Evolutionary conservation across 495 filamentous ascomycete species (phyloP).

Genomic region (Umbilicaria muhlenbergii): DNA sequence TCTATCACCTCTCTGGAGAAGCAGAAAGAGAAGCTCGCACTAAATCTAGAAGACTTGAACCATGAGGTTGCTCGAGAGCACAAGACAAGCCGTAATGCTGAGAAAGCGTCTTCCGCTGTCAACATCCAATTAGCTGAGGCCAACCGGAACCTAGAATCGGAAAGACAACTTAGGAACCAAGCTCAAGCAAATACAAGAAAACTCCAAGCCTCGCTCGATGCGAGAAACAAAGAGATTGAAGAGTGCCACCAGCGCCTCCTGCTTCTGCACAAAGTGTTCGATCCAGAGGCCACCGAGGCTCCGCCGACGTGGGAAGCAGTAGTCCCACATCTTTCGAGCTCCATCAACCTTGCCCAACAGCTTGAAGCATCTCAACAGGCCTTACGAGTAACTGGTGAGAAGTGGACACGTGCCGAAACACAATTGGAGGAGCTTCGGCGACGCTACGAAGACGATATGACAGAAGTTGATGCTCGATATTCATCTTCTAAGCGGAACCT

Average conservation of each 20-base stretch:
- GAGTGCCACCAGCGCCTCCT: slow-evolving; percentile 68
- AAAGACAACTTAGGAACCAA: slow-evolving; percentile 71
- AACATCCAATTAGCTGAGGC: slow-evolving; percentile 76
- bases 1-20: slow-evolving; percentile 80
- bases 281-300: slow-evolving; percentile 52
- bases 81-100: slow-evolving; percentile 78
- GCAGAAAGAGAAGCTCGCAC: slow-evolving; percentile 83
- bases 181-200: slow-evolving; percentile 75
- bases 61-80: slow-evolving; percentile 86
- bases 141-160: slow-evolving; percentile 79
- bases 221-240: slow-evolving; percentile 59
- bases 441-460: slow-evolving; percentile 55
- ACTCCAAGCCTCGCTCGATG: slow-evolving; percentile 61
- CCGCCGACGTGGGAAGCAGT: slow-evolving; percentile 46
- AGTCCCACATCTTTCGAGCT: slow-evolving; percentile 39
- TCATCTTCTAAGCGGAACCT: slow-evolving; percentile 55
- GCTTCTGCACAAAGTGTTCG: slow-evolving; percentile 69
- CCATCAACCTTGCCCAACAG: slow-evolving; percentile 73
- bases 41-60: slow-evolving; percentile 83
- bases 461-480: slow-evolving; percentile 54
- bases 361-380: slow-evolving; percentile 81
- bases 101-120: slow-evolving; percentile 72
- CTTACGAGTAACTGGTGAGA: slow-evolving; percentile 72
- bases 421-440: slow-evolving; percentile 67
- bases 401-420: slow-evolving; percentile 64